phyloP scores from a whole-genome alignment of 2,329 filamentous ascomycete species.

The Fusarium newnesense region DNA sequence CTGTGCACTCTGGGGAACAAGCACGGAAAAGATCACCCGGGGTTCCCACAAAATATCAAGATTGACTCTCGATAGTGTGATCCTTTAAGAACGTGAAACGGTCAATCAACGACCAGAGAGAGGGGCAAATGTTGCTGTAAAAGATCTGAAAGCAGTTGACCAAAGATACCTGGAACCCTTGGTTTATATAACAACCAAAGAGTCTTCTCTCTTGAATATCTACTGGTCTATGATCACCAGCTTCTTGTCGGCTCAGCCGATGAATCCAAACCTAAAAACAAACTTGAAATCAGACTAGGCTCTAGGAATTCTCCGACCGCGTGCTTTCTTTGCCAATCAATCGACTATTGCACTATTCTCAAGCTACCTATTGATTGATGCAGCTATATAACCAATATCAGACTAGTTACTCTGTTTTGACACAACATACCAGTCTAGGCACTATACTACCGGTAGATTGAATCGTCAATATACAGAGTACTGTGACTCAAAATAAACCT shows the following conservation, averaged over 20 bases:
- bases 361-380: not conserved
- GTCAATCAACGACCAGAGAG: not conserved
- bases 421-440: not conserved
- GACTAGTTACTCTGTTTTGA: not conserved
- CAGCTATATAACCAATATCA: not conserved
- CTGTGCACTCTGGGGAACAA: slow-evolving; percentile 13
- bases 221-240: not conserved
- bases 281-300: slow-evolving; percentile 1
- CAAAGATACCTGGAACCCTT: not conserved
- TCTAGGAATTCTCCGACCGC: not conserved
- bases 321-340: not conserved
- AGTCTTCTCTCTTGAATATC: not conserved
- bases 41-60: slow-evolving; percentile 12
- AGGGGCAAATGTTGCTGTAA: too few species aligned
- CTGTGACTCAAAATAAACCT: not conserved
- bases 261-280: not conserved
- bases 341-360: not conserved
- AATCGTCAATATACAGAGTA: too few species aligned
- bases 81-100: not conserved
- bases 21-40: slow-evolving; percentile 17
- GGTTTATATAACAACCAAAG: not conserved
- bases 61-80: not conserved
- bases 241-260: slow-evolving; percentile 1
- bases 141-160: too few species aligned
- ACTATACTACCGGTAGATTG: not conserved